phyloP scores from a whole-genome alignment of 2,329 filamentous ascomycete species.

The Laburnicola sp. region DNA sequence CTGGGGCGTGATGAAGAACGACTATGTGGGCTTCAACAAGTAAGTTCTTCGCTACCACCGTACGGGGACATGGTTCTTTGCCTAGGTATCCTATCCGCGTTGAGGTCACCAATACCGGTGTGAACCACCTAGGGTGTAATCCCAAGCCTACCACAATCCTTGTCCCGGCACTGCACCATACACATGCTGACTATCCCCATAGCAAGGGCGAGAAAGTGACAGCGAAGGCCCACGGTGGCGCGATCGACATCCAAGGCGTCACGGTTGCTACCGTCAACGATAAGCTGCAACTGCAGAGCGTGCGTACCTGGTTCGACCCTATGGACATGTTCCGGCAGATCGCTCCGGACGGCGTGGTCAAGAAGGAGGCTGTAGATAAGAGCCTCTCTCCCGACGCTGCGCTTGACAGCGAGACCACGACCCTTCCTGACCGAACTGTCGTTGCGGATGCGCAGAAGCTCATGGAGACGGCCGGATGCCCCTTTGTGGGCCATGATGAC shows the following conservation, averaged over 20 bases:
- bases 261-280: conserved; percentile 65
- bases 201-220: conserved; percentile 66
- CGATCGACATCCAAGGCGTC: conserved; percentile 66
- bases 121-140: too few relatives aligned
- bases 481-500: conserved; percentile 14
- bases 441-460: conserved; percentile 5
- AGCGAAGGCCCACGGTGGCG: conserved; percentile 62
- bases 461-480: conserved; percentile 10
- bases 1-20: conserved; percentile 68
- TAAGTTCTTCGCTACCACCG: conserved; percentile 38
- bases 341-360: conserved; percentile 53
- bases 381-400: conserved; percentile 36
- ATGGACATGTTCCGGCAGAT: conserved; percentile 70
- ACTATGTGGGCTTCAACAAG: conserved; percentile 68
- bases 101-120: too few relatives aligned
- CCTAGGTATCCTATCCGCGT: too few relatives aligned
- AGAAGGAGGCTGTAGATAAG: conserved; percentile 47
- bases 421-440: conserved; percentile 11
- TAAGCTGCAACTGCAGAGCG: conserved; percentile 58
- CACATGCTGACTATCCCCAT: conserved; percentile 9
- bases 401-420: conserved; percentile 22
- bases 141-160: too few relatives aligned
- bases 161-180: background rate
- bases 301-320: conserved; percentile 69
- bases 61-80: background rate